Evolutionary conservation across 768 basidiomycete genomes (phyloP).

Genomic region (Terana coerulea): DNA sequence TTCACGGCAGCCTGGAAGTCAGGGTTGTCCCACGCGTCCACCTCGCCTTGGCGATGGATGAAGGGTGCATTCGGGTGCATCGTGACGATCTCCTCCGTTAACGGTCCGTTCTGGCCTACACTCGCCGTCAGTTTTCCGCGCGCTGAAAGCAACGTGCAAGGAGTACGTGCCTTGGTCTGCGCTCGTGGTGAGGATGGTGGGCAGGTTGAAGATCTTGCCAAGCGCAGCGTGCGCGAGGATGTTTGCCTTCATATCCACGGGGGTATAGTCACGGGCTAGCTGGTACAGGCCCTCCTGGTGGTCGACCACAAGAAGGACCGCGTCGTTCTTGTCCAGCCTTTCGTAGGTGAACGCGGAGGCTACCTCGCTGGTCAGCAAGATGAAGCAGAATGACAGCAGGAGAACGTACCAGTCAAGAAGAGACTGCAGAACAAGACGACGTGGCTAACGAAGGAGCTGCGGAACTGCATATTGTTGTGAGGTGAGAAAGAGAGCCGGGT

Average conservation of each 20-base stretch:
- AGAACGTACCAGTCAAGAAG: background rate
- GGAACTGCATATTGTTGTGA: slow-evolving; percentile 3
- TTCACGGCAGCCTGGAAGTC: slow-evolving; percentile 44
- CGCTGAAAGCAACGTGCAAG: background rate
- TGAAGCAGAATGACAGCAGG: no score
- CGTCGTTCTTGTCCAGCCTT: slow-evolving; percentile 42
- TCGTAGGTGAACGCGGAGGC: slow-evolving; percentile 28
- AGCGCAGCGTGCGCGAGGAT: slow-evolving; percentile 44
- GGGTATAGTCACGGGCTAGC: slow-evolving; percentile 37
- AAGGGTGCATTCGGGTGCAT: slow-evolving; percentile 43
- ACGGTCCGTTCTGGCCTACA: slow-evolving; percentile 45
- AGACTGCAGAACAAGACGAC: background rate
- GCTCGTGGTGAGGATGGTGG: slow-evolving; percentile 42
- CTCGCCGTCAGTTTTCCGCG: background rate
- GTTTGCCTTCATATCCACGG: slow-evolving; percentile 39
- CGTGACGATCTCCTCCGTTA: slow-evolving; percentile 40
- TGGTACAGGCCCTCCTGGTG: slow-evolving; percentile 47
- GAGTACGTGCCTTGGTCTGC: slow-evolving; percentile 35
- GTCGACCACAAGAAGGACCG: slow-evolving; percentile 42
- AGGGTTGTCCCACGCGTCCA: slow-evolving; percentile 49
- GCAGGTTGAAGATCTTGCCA: slow-evolving; percentile 42
- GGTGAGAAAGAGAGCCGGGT: background rate
- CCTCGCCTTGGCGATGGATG: slow-evolving; percentile 46
- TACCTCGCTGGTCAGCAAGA: no score
- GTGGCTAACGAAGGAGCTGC: background rate